A percentile compares a stretch with the other conserved stretches of the same genome.
These are phyloP conservation scores for Drosera capensis DNA, from an alignment of 148 eudicot species.

Conservation along the genomic window DNA sequence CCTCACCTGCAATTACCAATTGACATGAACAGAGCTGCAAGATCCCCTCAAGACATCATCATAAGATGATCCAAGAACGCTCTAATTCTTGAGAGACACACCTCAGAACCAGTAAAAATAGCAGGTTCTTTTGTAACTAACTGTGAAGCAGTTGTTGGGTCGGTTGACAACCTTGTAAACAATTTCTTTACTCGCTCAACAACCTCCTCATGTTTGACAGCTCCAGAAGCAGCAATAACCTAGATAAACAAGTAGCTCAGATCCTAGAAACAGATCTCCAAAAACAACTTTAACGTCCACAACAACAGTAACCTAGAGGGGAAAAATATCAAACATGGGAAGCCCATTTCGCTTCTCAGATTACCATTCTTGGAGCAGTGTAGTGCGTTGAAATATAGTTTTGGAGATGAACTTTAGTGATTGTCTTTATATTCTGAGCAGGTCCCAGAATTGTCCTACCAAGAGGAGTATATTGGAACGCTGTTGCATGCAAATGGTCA, in stretches of 20 bases:
- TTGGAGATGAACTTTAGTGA: constrained; percentile 51
- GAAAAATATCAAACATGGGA: too few relatives aligned
- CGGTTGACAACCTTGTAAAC: constrained; percentile 58
- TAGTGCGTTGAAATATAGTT: constrained; percentile 77
- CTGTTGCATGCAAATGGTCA: constrained; percentile 91
- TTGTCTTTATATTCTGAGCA: constrained; percentile 58
- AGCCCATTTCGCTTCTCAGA: neutral
- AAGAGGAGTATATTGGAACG: constrained; percentile 78
- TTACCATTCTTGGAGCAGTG: constrained; percentile 81
- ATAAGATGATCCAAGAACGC: too few relatives aligned
- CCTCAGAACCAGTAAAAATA: constrained; percentile 91
- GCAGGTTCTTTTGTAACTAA: constrained; percentile 72
- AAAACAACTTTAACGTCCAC: neutral
- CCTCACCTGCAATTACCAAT: constrained; percentile 41
- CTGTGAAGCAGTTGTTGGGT: constrained; percentile 59
- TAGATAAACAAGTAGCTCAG: constrained; percentile 10
- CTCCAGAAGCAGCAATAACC: constrained; percentile 88
- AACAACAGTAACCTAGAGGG: too few relatives aligned
- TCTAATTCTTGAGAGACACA: too few relatives aligned
- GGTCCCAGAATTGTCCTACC: constrained; percentile 95
- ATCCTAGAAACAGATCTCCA: neutral
- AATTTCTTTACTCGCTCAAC: constrained; percentile 54
- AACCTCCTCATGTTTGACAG: constrained; percentile 78
- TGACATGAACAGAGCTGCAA: neutral
- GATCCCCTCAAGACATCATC: too few relatives aligned